Base-by-base conservation (phyloP, 2,329 filamentous ascomycete species). In the Neophaeococcomyces mojaviensis region DNA sequence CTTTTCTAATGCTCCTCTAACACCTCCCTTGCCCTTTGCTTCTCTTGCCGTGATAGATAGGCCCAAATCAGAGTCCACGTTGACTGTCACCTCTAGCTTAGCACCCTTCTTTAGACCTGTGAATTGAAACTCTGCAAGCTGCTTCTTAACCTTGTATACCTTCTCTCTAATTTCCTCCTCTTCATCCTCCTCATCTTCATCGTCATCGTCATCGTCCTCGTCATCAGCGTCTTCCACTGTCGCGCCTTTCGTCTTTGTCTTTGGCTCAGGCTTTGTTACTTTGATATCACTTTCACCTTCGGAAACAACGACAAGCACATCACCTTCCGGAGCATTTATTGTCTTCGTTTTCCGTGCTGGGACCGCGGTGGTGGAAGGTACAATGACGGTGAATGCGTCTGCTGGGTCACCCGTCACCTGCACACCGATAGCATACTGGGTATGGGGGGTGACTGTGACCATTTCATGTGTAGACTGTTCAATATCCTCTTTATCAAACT, bases 391-490 rank as follows among this genome's bases (percentile, higher is more conserved):
- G 71, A 97, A 96, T 70, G 57, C 82, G 79, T 53, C 52, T 19
- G 38, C 39, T 10, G 49, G 30, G 26, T 55, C 46, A 16, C 46
- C 51, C 7, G 44, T 52, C 1, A 53, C 44, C 45, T 55, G 53
- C 44, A 97, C 84, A 64, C 92, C 92, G 53, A 98, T 86, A 52
- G 90, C 86, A 63, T 89, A 85, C 58, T 80, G 76, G 53, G 94
- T 82, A 72, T 98, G 92, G 59, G 88, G 88, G 43, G 94, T 88
- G 13, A 89, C 90, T 28, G 90, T 96, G 54, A 98, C 88, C 63
- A 88, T 87, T 43, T 92, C 84, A 73, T 98, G 90, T 39, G 88
- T 94, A 52, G 87, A 94, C 75, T 96, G 89, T 64, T 94, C 86
- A 58, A 98, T 94, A 63, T 97, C 90, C 55, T 88, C 82, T 57